Evolutionary conservation across 148 eudicot species (phyloP), one percentile per base, ranked within the genome.

Genomic region (Diospyros lotus): DNA sequence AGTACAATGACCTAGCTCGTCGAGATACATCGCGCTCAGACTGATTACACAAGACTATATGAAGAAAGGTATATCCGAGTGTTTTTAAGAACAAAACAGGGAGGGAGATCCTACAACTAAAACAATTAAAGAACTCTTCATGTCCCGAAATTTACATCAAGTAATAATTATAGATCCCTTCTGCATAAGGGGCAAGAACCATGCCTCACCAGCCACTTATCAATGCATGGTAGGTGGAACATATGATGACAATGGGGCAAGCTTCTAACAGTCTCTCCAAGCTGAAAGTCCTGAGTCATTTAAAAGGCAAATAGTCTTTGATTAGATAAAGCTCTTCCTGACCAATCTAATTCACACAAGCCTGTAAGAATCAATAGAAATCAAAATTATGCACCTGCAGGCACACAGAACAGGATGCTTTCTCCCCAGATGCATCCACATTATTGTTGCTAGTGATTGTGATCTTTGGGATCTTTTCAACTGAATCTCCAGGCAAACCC

Each of bases 201-300:
- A 48, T 91, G 98, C 82, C 91, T 91, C 72, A 91, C 80, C 77
- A 94, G 85, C 98, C 98, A 94, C 78, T 89, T 90, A 75, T 94
- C 98, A 42, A 94, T 94, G 90, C 97, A 94, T 43, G 98, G 97
- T 75, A 90, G 90, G 84, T 94, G 98, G 82, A 94, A 94, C 89
- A 91, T 84, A 80, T 94, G 98, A 78, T 91, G 88, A 68, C 98
- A 94, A 10, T 91, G 90, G 52, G 98, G 98, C 80, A 94, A 82
- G 74, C 93, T 87, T 67, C 98, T 76, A 38, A 89, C 93, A 9
- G 88, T 91, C 72, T 94, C 98, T 13, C 91, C 98, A 43, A 90
- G 80, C 75, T 94, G 97, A 66, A 94, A 94, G 80, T 94, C 98
- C 98, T 94, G 84, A 52, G 79, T 28, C 73, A 48, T n/a, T 46